Conservation (phyloP, 352 stramenopile genomes). For the Phytopythium boreale region DNA sequence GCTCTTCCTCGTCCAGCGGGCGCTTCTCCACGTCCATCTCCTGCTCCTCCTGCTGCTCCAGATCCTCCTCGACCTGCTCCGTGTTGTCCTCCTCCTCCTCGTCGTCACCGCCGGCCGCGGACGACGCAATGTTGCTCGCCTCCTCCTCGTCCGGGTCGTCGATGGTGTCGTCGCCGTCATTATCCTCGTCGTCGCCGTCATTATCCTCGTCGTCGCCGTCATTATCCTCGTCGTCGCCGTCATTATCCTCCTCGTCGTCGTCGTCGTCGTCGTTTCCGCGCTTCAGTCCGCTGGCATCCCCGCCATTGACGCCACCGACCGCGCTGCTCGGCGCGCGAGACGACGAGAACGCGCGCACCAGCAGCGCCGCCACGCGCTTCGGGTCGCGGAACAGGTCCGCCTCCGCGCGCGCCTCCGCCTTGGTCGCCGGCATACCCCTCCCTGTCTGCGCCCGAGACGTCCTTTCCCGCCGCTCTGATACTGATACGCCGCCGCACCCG, state of each 20-base stretch:
- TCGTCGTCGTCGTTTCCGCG: slow-evolving; percentile 29
- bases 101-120: slow-evolving; percentile 22
- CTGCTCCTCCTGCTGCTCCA: slow-evolving; percentile 21
- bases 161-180: slow-evolving; percentile 8
- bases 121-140: slow-evolving; percentile 4
- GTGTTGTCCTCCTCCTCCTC: slow-evolving; percentile 47
- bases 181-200: not conserved
- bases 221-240: not conserved
- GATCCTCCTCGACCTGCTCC: slow-evolving; percentile 32
- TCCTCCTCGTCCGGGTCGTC: slow-evolving; percentile 2
- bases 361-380: slow-evolving; percentile 38
- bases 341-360: slow-evolving; percentile 36
- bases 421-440: not conserved
- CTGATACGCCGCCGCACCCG: too few relatives aligned
- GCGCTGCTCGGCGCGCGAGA: slow-evolving; percentile 10
- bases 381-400: slow-evolving; percentile 32
- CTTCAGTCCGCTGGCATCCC: not conserved
- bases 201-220: not conserved
- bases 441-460: not conserved
- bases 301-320: not conserved
- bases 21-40: slow-evolving; percentile 12
- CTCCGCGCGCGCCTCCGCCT: too few relatives aligned
- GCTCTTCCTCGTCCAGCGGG: slow-evolving; percentile 35
- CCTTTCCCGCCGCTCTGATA: not conserved
- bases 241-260: not conserved